Percentiles rank a stretch among this genome's conserved stretches.
phyloP scores from a whole-genome alignment of 2,329 filamentous ascomycete species.

The Aspergillus flavus region DNA sequence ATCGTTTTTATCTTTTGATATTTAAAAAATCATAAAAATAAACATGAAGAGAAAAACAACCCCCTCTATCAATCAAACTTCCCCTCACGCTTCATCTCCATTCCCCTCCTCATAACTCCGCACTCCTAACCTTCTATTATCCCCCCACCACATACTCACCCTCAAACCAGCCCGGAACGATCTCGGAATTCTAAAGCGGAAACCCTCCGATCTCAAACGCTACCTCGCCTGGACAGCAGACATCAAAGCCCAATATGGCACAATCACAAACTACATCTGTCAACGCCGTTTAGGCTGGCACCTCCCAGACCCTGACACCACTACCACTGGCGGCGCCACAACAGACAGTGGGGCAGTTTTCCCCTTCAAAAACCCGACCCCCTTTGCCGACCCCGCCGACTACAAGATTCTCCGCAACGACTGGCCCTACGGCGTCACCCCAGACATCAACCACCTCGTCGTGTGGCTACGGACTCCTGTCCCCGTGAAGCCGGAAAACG shows the following conservation, averaged over 20 bases:
- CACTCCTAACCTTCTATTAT: constrained; percentile 5
- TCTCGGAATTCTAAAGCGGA: constrained; percentile 60
- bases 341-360: constrained; percentile 41
- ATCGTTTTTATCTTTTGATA: neutral
- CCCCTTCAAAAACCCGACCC: constrained; percentile 47
- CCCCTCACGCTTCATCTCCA: constrained; percentile 6
- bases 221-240: constrained; percentile 62
- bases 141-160: constrained; percentile 16
- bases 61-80: constrained; percentile 4
- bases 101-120: constrained; percentile 6
- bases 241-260: constrained; percentile 58
- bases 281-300: constrained; percentile 58
- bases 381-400: constrained; percentile 58
- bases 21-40: neutral
- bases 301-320: constrained; percentile 28
- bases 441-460: constrained; percentile 58
- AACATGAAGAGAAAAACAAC: neutral
- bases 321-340: constrained; percentile 16
- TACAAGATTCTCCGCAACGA: constrained; percentile 63
- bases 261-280: constrained; percentile 60
- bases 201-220: constrained; percentile 59
- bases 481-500: constrained; percentile 47
- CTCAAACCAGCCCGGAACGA: constrained; percentile 47
- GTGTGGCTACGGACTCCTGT: constrained; percentile 60
- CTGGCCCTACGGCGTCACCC: constrained; percentile 63